Evolutionary conservation across 805 yeast genomes (phyloP), one percentile per base, ranked within the genome.

Genomic region (Yamadazyma scolyti): DNA sequence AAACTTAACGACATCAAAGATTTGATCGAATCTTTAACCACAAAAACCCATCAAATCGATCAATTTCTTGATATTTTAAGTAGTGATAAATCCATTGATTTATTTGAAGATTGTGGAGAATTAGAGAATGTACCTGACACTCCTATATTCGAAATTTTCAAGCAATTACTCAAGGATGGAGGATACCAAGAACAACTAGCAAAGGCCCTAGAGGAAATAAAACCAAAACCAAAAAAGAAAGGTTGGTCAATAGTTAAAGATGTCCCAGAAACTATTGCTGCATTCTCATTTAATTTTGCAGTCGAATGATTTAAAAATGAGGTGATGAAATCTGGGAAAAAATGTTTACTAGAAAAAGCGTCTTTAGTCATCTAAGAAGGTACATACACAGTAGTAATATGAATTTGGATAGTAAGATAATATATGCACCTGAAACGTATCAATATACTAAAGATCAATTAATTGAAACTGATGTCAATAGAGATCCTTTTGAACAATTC

Each of bases 401-500:
- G 44, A 40, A 30, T 15, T 33, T 34, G 23, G 32, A 32, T 25
- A 37, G 37, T 16, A 40, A 35, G 28, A 46, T 65, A 30, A 56
- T 69, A 47, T 79, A 86, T 58, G 95, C 95, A 2, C 96, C 95
- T 14, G 75, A 80, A 47, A 85, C 96, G 0, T 83, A 85, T 46
- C 97, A 89, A 56, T 89, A 89, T 58, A 79, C 79, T 36, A 82
- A 83, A 51, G 75, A 65, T 25, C 68, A 75, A 10, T 58, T 88
- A 34, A 68, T 71, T 28, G 79, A 73, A 25, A 36, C 56, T 0
- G 76, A 83, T 16, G 59, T 87, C 9, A 53, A 50, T 9, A 24
- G 53, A 5, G 74, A 75, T 41, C 97, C 97, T 14, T 75, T 86
- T 12, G 63, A 61, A 7, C 95, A 87, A 56, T 93, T 93, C 64